These are phyloP conservation scores for Tylopilus sp. DNA, from an alignment of 768 basidiomycete species.

Conservation along the genomic window DNA sequence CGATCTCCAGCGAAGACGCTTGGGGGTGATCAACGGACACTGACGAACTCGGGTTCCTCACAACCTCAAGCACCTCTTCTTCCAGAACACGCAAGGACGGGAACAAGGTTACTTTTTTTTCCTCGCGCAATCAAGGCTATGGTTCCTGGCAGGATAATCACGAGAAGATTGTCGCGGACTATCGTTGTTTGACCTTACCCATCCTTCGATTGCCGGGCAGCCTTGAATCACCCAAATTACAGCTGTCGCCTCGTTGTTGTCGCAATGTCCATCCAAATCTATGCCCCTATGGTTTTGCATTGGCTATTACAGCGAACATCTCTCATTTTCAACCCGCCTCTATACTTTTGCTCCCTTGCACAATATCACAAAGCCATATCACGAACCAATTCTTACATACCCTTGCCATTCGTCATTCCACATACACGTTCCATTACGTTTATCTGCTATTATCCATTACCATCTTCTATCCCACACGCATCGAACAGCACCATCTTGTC, in stretches of 20 bases:
- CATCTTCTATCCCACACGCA: no score
- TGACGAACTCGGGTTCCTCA: slow-evolving; percentile 64
- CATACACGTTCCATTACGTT: no score
- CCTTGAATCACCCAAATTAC: background rate
- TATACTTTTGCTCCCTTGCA: slow-evolving; percentile 20
- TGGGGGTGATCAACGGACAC: slow-evolving; percentile 47
- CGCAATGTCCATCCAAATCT: slow-evolving; percentile 12
- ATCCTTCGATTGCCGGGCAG: no score
- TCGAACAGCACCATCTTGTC: no score
- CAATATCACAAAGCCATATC: no score
- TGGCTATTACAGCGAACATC: background rate
- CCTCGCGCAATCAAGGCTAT: slow-evolving; percentile 75
- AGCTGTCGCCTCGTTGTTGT: slow-evolving; percentile 4
- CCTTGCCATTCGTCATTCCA: no score
- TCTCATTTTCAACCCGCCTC: slow-evolving; percentile 17
- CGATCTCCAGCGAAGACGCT: slow-evolving; percentile 66
- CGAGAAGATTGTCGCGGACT: slow-evolving; percentile 47
- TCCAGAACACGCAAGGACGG: slow-evolving; percentile 42
- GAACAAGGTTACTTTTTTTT: slow-evolving; percentile 48
- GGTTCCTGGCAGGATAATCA: slow-evolving; percentile 59
- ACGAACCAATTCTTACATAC: no score
- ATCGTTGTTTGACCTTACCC: no score
- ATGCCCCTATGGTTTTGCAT: slow-evolving; percentile 16
- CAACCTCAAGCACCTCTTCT: slow-evolving; percentile 19
- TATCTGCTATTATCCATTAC: no score